These are phyloP conservation scores for Talaromyces funiculosus DNA, from an alignment of 2,329 filamentous ascomycete species.

Conservation along the genomic window DNA sequence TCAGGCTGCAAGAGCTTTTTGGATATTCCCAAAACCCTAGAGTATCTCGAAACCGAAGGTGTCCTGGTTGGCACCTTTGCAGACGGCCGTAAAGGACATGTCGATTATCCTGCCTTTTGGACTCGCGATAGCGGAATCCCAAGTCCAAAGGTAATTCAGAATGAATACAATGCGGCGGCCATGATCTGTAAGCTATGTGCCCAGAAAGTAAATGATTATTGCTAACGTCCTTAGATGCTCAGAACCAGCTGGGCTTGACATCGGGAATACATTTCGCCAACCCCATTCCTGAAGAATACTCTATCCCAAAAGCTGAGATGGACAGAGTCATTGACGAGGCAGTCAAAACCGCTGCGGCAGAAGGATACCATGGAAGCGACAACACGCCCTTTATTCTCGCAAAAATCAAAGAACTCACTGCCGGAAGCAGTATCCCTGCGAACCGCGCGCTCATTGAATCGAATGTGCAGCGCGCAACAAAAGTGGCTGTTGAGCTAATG, in stretches of 20 bases:
- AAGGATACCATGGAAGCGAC: constrained; percentile 64
- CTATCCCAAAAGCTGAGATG: constrained; percentile 67
- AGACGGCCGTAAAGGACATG: constrained; percentile 63
- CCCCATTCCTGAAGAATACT: constrained; percentile 67
- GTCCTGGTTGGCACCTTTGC: constrained; percentile 85
- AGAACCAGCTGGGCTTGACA: constrained; percentile 64
- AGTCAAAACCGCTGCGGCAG: constrained; percentile 57
- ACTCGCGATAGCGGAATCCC: constrained; percentile 76
- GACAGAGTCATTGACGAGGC: constrained; percentile 63
- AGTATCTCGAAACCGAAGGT: constrained; percentile 66
- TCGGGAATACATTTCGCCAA: constrained; percentile 86
- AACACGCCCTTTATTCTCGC: constrained; percentile 81
- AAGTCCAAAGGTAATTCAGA: constrained; percentile 69
- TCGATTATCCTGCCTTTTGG: constrained; percentile 93
- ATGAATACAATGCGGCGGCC: constrained; percentile 78
- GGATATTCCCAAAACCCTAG: constrained; percentile 82
- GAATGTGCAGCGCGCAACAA: constrained; percentile 61
- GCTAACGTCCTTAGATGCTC: constrained; percentile 51
- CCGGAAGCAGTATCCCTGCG: constrained; percentile 63
- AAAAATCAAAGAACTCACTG: constrained; percentile 73
- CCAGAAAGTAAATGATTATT: background rate
- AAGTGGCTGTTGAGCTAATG: constrained; percentile 57
- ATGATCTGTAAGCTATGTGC: constrained; percentile 59
- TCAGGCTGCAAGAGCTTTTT: constrained; percentile 95
- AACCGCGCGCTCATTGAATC: constrained; percentile 66